phyloP scores from a whole-genome alignment of 1,284 basidiomycete genomes.

The Puccinia hordei region DNA sequence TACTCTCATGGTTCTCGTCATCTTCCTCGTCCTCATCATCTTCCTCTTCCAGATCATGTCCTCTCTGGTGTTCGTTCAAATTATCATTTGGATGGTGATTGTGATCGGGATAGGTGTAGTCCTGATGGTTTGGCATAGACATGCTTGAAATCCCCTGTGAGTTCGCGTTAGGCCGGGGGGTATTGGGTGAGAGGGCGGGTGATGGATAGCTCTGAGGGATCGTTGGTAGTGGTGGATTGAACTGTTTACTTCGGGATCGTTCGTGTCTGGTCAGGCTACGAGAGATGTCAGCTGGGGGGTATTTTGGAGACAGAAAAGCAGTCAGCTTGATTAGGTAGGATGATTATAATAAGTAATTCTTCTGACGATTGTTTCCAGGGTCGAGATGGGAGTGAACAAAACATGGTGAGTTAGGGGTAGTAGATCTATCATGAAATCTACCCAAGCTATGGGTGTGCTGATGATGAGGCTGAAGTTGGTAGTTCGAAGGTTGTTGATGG shows the following conservation, averaged over 20 bases:
- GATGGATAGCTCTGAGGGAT: constrained; percentile 4
- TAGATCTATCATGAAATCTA: not conserved
- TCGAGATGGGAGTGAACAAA: constrained; percentile 43
- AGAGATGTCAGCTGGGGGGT: not conserved
- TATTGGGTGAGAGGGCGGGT: constrained; percentile 20
- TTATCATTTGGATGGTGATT: too few relatives aligned
- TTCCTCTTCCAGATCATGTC: not conserved
- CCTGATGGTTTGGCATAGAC: constrained; percentile 5
- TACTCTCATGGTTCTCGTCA: constrained; percentile 41
- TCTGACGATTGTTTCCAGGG: constrained; percentile 28
- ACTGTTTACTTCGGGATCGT: constrained; percentile 8
- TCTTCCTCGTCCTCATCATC: constrained; percentile 24
- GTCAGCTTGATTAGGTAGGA: not conserved
- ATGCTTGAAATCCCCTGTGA: not conserved
- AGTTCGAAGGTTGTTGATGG: too few relatives aligned
- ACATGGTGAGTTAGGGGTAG: constrained; percentile 21
- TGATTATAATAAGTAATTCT: not conserved
- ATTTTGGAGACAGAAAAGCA: not conserved
- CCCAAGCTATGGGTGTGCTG: not conserved
- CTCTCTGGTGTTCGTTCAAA: not conserved
- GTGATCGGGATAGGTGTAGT: not conserved
- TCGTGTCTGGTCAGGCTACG: constrained; percentile 12
- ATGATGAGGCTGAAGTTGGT: not conserved
- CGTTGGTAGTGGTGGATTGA: constrained; percentile 23
- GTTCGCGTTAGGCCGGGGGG: constrained; percentile 12